Base-by-base conservation (phyloP, 345 rosid genomes). In the Isatis tinctoria region DNA sequence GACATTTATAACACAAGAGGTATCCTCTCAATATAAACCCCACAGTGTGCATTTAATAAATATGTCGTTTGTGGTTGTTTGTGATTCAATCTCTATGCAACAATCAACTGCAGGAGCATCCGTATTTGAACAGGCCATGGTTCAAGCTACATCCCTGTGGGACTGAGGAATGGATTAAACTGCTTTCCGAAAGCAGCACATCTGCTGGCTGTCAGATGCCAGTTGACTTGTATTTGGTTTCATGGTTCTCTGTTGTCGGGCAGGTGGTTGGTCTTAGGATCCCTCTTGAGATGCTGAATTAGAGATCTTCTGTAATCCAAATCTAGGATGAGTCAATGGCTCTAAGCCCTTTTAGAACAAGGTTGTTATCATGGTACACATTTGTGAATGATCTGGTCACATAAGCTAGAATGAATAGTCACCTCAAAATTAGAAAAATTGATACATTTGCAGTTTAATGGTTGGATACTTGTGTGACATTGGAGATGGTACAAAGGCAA, bases 81-180 rank as follows among this genome's bases (percentile, higher is more conserved):
- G 24, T 72, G 48, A 44, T 77, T 26, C 9, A 26, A 12, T 71
- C 4, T 47, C 3, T 47, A 20, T 47, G 66, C 13, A 60, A 72
- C 51, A 4, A 17, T 58, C 10, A 17, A 24, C 35, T 70, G 54
- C 79, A 93, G 96, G 97, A 94, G 68, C 98, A 94, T 85, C 96
- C 98, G 16, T 88, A 79, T 83, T 73, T 94, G 77, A 81, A 85
- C 71, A 80, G 92, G 56, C 96, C 97, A 32, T 94, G 98, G 98
- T 86, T 82, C 82, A 91, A 91, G 83, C 78, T 94, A 74, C 98
- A 94, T 81, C 98, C 98, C 0, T 94, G 97, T 24, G 97, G 95
- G 8, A 91, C 97, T 17, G 74, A 84, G 27, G 96, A 94, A 70
- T 90, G 95, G 90, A 84, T 90, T 79, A 90, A 84, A 70, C 69